Conservation (phyloP, 2,329 filamentous ascomycete genomes). For the Pseudogymnoascus destructans region DNA sequence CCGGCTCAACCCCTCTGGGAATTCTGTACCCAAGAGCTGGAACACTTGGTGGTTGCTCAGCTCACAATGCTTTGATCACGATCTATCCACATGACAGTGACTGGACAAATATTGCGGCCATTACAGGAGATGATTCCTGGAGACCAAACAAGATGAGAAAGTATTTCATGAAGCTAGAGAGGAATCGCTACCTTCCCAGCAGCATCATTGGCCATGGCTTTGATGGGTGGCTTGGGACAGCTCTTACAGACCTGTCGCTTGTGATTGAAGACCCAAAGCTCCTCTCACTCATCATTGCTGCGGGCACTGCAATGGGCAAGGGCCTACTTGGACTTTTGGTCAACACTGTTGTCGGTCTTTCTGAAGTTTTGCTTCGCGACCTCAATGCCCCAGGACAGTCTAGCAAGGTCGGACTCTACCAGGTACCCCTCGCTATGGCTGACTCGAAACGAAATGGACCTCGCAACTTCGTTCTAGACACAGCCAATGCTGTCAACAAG, state of each 20-base stretch:
- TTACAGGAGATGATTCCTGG: conserved; percentile 16
- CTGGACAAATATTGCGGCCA: conserved; percentile 13
- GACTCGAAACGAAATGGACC: conserved; percentile 16
- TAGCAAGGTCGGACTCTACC: conserved; percentile 15
- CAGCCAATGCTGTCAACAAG: conserved; percentile 15
- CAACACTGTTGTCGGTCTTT: conserved; percentile 12
- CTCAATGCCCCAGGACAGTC: conserved; percentile 17
- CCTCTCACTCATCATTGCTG: conserved; percentile 13
- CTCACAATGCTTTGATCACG: conserved; percentile 15
- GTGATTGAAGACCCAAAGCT: conserved; percentile 15
- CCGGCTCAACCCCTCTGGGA: conserved; percentile 16
- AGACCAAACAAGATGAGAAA: conserved; percentile 9
- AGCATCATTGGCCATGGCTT: conserved; percentile 12
- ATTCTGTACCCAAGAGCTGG: conserved; percentile 21
- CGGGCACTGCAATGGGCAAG: conserved; percentile 14
- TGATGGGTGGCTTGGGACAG: conserved; percentile 20
- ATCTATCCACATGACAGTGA: conserved; percentile 14
- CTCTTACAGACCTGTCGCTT: conserved; percentile 11
- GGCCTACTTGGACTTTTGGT: conserved; percentile 8
- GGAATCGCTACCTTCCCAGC: conserved; percentile 12
- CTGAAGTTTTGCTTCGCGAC: conserved; percentile 12
- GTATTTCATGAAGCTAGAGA: conserved; percentile 12
- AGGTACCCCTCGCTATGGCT: conserved; percentile 17
- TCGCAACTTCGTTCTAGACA: conserved; percentile 20
- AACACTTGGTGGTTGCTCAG: conserved; percentile 19